A percentile compares a stretch with the other conserved stretches of the same genome.
These are phyloP conservation scores for Phytophthora constricta DNA, from an alignment of 352 stramenopile species.

Conservation along the genomic window DNA sequence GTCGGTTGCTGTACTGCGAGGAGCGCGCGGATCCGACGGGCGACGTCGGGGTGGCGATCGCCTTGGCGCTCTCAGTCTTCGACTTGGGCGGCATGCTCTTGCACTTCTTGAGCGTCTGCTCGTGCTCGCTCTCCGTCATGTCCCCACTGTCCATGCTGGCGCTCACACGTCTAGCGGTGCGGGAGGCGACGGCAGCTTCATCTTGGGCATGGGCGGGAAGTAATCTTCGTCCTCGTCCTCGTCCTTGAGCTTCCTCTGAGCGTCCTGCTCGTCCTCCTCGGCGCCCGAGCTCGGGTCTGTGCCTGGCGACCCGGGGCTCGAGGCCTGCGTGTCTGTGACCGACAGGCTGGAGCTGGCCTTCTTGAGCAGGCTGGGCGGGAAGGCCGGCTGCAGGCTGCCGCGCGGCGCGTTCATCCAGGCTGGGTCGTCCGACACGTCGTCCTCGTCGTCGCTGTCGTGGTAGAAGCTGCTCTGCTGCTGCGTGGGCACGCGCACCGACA, in stretches of 20 bases:
- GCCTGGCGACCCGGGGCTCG: conserved; percentile 35
- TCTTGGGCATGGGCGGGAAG: conserved; percentile 28
- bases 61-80: conserved; percentile 13
- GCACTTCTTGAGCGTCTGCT: conserved; percentile 39
- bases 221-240: conserved; percentile 43
- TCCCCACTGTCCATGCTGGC: conserved; percentile 28
- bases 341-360: conserved; percentile 53
- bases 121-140: conserved; percentile 9
- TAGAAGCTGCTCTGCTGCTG: conserved; percentile 34
- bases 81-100: conserved; percentile 46
- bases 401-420: conserved; percentile 73
- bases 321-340: conserved; percentile 36
- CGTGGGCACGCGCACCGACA: conserved; percentile 38
- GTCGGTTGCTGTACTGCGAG: neutral
- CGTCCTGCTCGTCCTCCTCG: conserved; percentile 39
- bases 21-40: conserved; percentile 5
- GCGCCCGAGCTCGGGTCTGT: conserved; percentile 30
- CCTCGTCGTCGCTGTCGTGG: conserved; percentile 49
- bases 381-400: conserved; percentile 59
- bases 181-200: conserved; percentile 12
- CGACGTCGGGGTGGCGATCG: conserved; percentile 27
- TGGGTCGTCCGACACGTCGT: conserved; percentile 74
- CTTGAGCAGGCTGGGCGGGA: conserved; percentile 66
- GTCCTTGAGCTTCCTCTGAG: conserved; percentile 25
- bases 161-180: conserved; percentile 7